Evolutionary conservation across 768 basidiomycete species (phyloP).

Genomic region (Sistotremastrum suecicum): DNA sequence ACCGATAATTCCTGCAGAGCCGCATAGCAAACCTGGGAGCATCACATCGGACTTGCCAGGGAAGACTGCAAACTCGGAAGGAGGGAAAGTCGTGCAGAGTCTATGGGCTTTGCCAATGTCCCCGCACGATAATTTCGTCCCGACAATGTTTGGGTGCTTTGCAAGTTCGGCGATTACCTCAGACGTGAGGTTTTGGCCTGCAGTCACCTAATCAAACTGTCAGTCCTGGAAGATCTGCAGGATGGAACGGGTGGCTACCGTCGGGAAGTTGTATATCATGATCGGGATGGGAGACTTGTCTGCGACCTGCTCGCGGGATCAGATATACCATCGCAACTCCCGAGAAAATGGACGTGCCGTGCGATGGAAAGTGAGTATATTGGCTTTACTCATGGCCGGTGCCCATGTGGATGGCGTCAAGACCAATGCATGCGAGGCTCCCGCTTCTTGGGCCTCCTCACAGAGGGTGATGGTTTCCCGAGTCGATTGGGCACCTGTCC

Average conservation of each 20-base stretch:
- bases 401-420: constrained; percentile 63
- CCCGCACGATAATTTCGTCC: constrained; percentile 75
- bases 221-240: background rate
- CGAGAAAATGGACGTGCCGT: constrained; percentile 24
- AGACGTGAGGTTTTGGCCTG: constrained; percentile 75
- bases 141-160: constrained; percentile 73
- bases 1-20: constrained; percentile 52
- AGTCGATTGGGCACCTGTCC: constrained; percentile 72
- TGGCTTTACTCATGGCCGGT: constrained; percentile 44
- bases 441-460: constrained; percentile 61
- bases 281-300: constrained; percentile 53
- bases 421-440: constrained; percentile 70
- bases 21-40: constrained; percentile 43
- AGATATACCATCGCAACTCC: constrained; percentile 1
- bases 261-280: constrained; percentile 81
- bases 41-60: constrained; percentile 65
- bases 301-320: constrained; percentile 38
- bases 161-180: constrained; percentile 58
- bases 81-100: constrained; percentile 42
- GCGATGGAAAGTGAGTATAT: constrained; percentile 51
- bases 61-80: constrained; percentile 50
- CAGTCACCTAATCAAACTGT: constrained; percentile 26
- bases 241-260: constrained; percentile 15
- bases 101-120: constrained; percentile 76
- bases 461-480: constrained; percentile 61